Evolutionary conservation across 1,284 basidiomycete genomes (phyloP).

Genomic region (Sphaerobolus stellatus): DNA sequence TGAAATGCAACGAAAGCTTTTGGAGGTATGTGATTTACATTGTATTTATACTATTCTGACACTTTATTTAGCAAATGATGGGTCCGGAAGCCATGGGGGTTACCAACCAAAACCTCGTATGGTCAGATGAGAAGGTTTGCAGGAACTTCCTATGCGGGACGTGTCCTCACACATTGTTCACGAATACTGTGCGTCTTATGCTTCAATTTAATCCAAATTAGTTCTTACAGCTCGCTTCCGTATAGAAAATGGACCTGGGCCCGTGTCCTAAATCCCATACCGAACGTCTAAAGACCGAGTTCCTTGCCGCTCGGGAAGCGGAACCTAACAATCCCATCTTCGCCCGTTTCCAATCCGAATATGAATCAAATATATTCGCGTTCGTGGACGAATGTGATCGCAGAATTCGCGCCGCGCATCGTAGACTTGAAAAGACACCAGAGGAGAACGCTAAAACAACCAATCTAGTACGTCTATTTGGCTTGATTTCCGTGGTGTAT

Average conservation of each 20-base stretch:
- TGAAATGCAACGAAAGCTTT: slow-evolving; percentile 90
- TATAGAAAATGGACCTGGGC: slow-evolving; percentile 98
- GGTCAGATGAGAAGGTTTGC: slow-evolving; percentile 99
- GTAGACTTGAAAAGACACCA: slow-evolving; percentile 96
- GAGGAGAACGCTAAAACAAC: slow-evolving; percentile 99
- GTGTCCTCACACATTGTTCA: slow-evolving; percentile 96
- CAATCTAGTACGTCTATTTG: slow-evolving; percentile 66
- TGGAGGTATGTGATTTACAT: slow-evolving; percentile 59
- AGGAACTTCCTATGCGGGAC: slow-evolving; percentile 97
- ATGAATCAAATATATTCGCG: slow-evolving; percentile 91
- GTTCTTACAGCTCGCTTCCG: slow-evolving; percentile 4
- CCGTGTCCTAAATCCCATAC: slow-evolving; percentile 97
- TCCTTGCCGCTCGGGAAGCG: slow-evolving; percentile 73
- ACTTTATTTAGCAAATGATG: slow-evolving; percentile 87
- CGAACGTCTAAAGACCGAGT: slow-evolving; percentile 92
- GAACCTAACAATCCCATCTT: slow-evolving; percentile 79
- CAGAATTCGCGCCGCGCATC: slow-evolving; percentile 90
- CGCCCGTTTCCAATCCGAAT: slow-evolving; percentile 85
- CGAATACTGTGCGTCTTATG: slow-evolving; percentile 82
- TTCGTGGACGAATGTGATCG: slow-evolving; percentile 99
- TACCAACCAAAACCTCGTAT: slow-evolving; percentile 87
- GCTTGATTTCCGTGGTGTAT: background rate
- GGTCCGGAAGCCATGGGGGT: slow-evolving; percentile 98
- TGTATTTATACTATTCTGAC: background rate
- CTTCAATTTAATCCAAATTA: slow-evolving; percentile 6